These are phyloP conservation scores for Pharnaceum exiguum DNA, from an alignment of 148 eudicot genomes.

Conservation along the genomic window DNA sequence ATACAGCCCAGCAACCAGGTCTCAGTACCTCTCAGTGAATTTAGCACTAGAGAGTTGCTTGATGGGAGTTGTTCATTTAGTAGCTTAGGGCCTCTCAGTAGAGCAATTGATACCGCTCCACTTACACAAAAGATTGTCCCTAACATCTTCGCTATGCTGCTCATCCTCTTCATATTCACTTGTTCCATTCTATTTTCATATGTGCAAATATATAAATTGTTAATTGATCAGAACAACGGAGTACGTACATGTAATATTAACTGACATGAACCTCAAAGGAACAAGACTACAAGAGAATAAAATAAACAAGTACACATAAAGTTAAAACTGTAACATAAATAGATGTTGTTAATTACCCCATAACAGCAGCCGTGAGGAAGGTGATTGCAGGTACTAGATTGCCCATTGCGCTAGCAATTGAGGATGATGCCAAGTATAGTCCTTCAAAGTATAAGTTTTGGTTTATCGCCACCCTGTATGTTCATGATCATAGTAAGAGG, in stretches of 20 bases:
- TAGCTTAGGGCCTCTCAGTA: conserved; percentile 71
- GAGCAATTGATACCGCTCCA: conserved; percentile 63
- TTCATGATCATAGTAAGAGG: no score
- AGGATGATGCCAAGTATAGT: conserved; percentile 62
- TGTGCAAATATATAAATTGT: no score
- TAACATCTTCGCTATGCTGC: conserved; percentile 55
- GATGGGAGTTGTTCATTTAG: no score
- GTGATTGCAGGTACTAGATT: conserved; percentile 76
- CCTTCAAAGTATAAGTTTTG: conserved; percentile 64
- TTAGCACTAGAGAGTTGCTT: conserved; percentile 19
- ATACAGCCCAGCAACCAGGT: conserved; percentile 71
- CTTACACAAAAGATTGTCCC: conserved; percentile 67
- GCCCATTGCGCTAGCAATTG: conserved; percentile 58
- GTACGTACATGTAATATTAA: no score
- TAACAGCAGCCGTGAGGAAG: conserved; percentile 46
- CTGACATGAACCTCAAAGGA: no score
- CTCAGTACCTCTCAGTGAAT: conserved; percentile 16
- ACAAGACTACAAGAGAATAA: no score
- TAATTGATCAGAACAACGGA: no score
- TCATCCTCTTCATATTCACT: conserved; percentile 35
- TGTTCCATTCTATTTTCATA: conserved; percentile 61
- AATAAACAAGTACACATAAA: no score
- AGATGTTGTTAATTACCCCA: conserved; percentile 58
- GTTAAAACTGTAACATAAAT: no score
- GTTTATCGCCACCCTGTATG: conserved; percentile 48